Conservation (phyloP, 2,329 filamentous ascomycete genomes). For the Lasiodiplodia theobromae region DNA sequence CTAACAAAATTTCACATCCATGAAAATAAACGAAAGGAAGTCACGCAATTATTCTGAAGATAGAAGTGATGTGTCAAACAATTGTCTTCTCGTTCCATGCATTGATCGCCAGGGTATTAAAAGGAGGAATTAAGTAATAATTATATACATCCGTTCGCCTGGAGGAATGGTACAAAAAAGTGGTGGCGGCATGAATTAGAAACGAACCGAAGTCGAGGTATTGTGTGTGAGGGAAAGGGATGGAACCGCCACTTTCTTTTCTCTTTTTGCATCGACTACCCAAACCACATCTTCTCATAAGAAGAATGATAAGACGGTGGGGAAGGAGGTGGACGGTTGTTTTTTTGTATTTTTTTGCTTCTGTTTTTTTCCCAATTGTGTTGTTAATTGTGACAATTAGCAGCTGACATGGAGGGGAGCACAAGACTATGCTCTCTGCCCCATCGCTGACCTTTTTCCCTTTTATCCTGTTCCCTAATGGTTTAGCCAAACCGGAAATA, state of each 20-base stretch:
- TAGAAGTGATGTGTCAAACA: neutral
- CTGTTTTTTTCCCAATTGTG: neutral
- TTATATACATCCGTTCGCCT: neutral
- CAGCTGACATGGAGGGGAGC: constrained; percentile 6
- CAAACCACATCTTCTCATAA: neutral
- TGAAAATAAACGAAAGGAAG: neutral
- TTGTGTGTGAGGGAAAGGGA: neutral
- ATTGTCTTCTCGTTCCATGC: neutral
- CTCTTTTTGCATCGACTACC: neutral
- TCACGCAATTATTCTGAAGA: neutral
- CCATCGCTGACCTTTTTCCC: neutral
- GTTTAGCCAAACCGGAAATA: neutral
- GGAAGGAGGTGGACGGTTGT: neutral
- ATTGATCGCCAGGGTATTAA: constrained; percentile 1
- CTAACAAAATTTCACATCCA: neutral
- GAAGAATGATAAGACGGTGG: neutral
- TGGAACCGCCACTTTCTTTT: neutral
- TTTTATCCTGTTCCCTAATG: neutral
- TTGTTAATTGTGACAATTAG: neutral
- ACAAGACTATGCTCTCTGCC: constrained; percentile 26
- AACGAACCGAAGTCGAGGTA: neutral
- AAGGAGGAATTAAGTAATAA: neutral
- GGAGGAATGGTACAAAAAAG: neutral
- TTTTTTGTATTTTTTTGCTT: neutral
- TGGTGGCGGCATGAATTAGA: neutral